A percentile compares a stretch with the other conserved stretches of the same genome.
phyloP scores from a whole-genome alignment of 1,139 yeast species.

The Suhomyces terraborum region DNA sequence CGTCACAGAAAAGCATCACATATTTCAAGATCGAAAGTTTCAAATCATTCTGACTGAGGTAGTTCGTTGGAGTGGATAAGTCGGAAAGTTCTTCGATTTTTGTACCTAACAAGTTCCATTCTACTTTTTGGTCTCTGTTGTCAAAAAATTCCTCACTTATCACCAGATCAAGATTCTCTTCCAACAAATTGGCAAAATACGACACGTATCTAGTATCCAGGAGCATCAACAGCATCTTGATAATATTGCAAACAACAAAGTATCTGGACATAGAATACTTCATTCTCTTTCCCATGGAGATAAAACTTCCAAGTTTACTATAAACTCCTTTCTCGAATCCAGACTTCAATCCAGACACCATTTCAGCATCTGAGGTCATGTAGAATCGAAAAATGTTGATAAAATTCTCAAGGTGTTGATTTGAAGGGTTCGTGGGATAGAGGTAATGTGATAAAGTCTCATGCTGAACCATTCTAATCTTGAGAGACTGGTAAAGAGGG shows the following conservation, averaged over 20 bases:
- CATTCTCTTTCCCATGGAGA: slow-evolving; percentile 51
- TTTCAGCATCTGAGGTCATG: slow-evolving; percentile 52
- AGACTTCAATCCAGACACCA: slow-evolving; percentile 41
- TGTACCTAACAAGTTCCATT: slow-evolving; percentile 38
- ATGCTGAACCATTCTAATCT: slow-evolving; percentile 74
- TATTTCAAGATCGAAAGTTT: slow-evolving; percentile 16
- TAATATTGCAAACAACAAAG: slow-evolving; percentile 34
- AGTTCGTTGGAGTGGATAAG: slow-evolving; percentile 6
- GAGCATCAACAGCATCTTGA: slow-evolving; percentile 39
- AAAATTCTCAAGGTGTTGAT: slow-evolving; percentile 28
- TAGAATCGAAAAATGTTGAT: slow-evolving; percentile 48
- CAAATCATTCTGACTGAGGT: slow-evolving; percentile 7
- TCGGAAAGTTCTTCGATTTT: background rate
- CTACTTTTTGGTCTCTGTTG: slow-evolving; percentile 50
- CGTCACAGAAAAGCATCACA: slow-evolving; percentile 16
- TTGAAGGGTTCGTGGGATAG: slow-evolving; percentile 37
- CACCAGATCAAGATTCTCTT: slow-evolving; percentile 9
- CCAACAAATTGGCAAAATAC: slow-evolving; percentile 28
- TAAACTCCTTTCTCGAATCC: slow-evolving; percentile 59
- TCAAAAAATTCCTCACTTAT: slow-evolving; percentile 27
- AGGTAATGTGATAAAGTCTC: slow-evolving; percentile 71
- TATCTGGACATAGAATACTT: slow-evolving; percentile 40
- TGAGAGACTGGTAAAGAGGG: slow-evolving; percentile 53
- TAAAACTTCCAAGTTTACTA: slow-evolving; percentile 63
- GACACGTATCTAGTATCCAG: slow-evolving; percentile 35